Percentiles rank a stretch among this genome's conserved stretches.
Evolutionary conservation across 805 yeast species (phyloP).

Genomic region (Candida pseudofarinosa): DNA sequence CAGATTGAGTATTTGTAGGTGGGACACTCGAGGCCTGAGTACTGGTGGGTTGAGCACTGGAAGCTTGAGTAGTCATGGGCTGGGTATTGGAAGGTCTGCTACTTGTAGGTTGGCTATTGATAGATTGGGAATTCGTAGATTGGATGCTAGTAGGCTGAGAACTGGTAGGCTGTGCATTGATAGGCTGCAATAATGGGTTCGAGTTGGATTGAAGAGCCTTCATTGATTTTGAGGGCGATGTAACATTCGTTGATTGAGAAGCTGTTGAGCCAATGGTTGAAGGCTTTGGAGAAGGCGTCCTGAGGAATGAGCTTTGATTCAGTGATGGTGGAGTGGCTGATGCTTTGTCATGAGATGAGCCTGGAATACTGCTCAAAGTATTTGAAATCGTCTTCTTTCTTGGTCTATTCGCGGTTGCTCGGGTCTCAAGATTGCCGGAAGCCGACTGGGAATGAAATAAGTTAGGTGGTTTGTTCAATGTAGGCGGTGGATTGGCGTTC

Average conservation of each 20-base stretch:
- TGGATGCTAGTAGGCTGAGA: neutral
- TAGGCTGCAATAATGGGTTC: constrained; percentile 52
- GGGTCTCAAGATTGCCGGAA: constrained; percentile 33
- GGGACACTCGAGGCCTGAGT: neutral
- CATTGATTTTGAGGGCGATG: constrained; percentile 43
- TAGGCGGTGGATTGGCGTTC: constrained; percentile 11
- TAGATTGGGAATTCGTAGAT: neutral
- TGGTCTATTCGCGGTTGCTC: constrained; percentile 23
- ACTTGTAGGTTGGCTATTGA: neutral
- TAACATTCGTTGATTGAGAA: constrained; percentile 14
- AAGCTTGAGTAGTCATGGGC: constrained; percentile 43
- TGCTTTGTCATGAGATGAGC: constrained; percentile 17
- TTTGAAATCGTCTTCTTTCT: constrained; percentile 38
- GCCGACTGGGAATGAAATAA: constrained; percentile 42
- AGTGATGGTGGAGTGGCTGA: constrained; percentile 40
- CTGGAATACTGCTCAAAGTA: constrained; percentile 24
- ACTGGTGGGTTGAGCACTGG: constrained; percentile 3
- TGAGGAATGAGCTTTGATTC: constrained; percentile 21
- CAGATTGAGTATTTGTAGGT: neutral
- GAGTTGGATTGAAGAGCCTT: constrained; percentile 44
- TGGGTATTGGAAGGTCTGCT: neutral
- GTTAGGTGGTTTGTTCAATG: constrained; percentile 39
- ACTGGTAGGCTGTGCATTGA: constrained; percentile 39
- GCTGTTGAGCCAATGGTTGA: constrained; percentile 16
- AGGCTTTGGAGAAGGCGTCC: constrained; percentile 37